Conservation (phyloP, 495 filamentous ascomycete species). For the Oleoguttula mirabilis region DNA sequence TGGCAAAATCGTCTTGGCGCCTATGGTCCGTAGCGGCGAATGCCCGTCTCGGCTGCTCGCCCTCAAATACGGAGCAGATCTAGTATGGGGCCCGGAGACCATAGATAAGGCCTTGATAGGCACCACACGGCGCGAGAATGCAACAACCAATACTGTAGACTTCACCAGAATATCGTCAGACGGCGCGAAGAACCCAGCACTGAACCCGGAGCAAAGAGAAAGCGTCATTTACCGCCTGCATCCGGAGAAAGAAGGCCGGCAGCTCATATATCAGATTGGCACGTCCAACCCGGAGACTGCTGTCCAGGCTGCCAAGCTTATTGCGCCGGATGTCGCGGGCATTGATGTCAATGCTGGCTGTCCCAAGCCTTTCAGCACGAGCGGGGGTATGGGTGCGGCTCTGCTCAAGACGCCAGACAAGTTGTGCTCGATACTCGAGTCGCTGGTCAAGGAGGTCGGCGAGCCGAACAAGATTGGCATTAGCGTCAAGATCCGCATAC, state of each 20-base stretch:
- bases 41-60: conserved; percentile 76
- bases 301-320: conserved; percentile 67
- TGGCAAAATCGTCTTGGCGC: conserved; percentile 84
- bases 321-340: conserved; percentile 76
- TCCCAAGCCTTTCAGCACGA: conserved; percentile 88
- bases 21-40: conserved; percentile 95
- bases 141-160: conserved; percentile 63
- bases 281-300: conserved; percentile 69
- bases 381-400: conserved; percentile 89
- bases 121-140: conserved; percentile 60
- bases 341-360: conserved; percentile 97
- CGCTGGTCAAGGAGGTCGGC: conserved; percentile 66
- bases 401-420: conserved; percentile 70
- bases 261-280: conserved; percentile 82
- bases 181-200: conserved; percentile 35
- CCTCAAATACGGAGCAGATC: conserved; percentile 87
- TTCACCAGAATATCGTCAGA: conserved; percentile 67
- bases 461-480: conserved; percentile 72
- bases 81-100: conserved; percentile 97
- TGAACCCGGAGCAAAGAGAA: conserved; percentile 39
- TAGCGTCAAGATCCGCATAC: conserved; percentile 85
- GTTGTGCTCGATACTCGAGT: conserved; percentile 66
- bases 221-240: conserved; percentile 75
- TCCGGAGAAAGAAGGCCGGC: conserved; percentile 55
- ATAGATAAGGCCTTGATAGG: conserved; percentile 86